phyloP scores from a whole-genome alignment of 257 asterid species.

The Gynochthodes officinalis region DNA sequence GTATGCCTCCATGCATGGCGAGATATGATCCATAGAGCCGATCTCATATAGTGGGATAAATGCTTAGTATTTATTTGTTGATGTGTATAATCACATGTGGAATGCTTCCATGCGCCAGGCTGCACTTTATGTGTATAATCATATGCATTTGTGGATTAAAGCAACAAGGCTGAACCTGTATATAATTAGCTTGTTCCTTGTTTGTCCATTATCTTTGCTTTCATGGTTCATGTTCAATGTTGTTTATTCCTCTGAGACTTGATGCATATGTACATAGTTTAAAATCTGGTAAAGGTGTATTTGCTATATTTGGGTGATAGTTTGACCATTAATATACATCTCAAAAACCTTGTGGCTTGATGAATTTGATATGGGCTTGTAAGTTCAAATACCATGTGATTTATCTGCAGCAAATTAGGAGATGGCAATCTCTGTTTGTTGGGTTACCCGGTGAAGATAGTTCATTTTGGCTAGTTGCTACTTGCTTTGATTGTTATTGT shows the following conservation, averaged over 20 bases:
- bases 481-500: not conserved
- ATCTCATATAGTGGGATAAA: no score
- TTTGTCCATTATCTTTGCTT: not conserved
- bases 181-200: not conserved
- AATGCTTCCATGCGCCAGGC: no score
- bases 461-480: not conserved
- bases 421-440: not conserved
- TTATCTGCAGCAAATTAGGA: not conserved
- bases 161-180: not conserved
- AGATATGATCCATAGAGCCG: no score
- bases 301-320: not conserved
- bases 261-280: not conserved
- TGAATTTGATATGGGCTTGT: not conserved
- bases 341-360: not conserved
- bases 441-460: not conserved
- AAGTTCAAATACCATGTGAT: not conserved
- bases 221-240: not conserved
- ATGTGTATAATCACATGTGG: no score
- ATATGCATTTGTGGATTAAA: no score
- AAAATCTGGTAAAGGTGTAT: not conserved
- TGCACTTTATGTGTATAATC: no score
- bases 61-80: no score
- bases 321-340: not conserved
- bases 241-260: not conserved
- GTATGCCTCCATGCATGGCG: no score